Percentiles rank a stretch among this genome's conserved stretches.
Evolutionary conservation across 2,329 filamentous ascomycete species (phyloP).

Genomic region (Rosellinia necatrix): DNA sequence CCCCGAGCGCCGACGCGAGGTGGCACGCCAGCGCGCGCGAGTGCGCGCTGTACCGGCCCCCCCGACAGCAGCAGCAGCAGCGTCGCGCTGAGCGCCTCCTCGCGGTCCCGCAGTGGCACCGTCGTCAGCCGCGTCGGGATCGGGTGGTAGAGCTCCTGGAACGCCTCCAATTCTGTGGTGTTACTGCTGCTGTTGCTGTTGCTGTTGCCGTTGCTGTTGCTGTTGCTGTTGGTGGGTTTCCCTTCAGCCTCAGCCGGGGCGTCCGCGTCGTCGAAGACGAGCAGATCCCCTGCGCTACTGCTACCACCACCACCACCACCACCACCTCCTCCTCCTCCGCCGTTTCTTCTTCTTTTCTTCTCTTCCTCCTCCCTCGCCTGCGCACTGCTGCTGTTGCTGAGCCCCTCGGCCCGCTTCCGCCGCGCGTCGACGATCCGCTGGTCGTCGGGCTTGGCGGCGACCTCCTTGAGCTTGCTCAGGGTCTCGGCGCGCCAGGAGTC

Average conservation of each 20-base stretch:
- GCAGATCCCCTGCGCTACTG: slow-evolving; percentile 47
- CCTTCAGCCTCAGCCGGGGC: no score
- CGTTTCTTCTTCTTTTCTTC: no score
- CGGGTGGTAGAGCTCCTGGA: slow-evolving; percentile 59
- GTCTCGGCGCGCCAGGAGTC: slow-evolving; percentile 78
- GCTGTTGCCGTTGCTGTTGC: not conserved
- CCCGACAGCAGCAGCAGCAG: slow-evolving; percentile 72
- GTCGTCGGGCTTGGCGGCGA: slow-evolving; percentile 58
- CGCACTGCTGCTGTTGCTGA: no score
- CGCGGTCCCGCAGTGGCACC: slow-evolving; percentile 61
- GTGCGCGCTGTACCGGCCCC: slow-evolving; percentile 75
- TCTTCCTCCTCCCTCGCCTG: slow-evolving; percentile 42
- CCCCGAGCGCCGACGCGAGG: slow-evolving; percentile 67
- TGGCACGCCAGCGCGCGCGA: slow-evolving; percentile 71
- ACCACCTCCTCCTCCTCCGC: no score
- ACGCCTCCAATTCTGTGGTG: slow-evolving; percentile 43
- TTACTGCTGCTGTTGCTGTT: not conserved
- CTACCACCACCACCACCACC: no score
- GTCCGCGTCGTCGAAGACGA: slow-evolving; percentile 52
- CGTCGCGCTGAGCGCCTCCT: slow-evolving; percentile 69
- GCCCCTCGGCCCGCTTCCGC: slow-evolving; percentile 48
- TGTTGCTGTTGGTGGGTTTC: not conserved
- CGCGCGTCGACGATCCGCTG: slow-evolving; percentile 53
- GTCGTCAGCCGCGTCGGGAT: slow-evolving; percentile 59
- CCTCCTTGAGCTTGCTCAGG: slow-evolving; percentile 71